Conservation (phyloP, 2,329 filamentous ascomycete species). For the Claviceps purpurea region DNA sequence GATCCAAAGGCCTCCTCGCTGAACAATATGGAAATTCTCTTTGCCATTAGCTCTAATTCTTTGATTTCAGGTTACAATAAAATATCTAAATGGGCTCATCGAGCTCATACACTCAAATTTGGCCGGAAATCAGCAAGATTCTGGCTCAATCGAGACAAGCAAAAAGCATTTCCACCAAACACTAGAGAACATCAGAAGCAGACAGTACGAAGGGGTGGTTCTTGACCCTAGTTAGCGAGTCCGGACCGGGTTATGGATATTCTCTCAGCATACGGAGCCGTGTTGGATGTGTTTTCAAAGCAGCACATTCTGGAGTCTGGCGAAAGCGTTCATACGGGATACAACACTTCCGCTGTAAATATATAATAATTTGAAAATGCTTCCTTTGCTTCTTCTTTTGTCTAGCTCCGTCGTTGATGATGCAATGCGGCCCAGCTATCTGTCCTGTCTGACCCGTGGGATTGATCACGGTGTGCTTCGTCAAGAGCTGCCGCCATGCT, state of each 20-base stretch:
- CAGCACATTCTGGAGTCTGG: conserved; percentile 1
- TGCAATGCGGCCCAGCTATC: not conserved
- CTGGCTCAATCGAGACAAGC: conserved; percentile 72
- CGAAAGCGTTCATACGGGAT: conserved; percentile 3
- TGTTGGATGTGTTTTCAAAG: not conserved
- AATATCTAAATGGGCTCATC: conserved; percentile 95
- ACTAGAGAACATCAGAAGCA: conserved; percentile 78
- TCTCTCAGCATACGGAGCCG: not conserved
- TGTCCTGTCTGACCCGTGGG: not conserved
- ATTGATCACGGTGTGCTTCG: no score
- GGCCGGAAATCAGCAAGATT: conserved; percentile 69
- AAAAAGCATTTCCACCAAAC: conserved; percentile 91
- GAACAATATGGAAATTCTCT: not conserved
- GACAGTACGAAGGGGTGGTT: conserved; percentile 88
- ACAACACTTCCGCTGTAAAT: conserved; percentile 6
- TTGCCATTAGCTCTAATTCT: conserved; percentile 7
- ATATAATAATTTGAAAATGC: not conserved
- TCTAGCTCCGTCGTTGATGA: not conserved
- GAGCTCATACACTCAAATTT: conserved; percentile 97
- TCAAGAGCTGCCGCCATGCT: no score
- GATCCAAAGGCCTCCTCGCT: not conserved
- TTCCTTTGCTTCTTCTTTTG: not conserved
- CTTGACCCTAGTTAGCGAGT: conserved; percentile 40
- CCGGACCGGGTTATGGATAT: not conserved
- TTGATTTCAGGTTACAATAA: conserved; percentile 59